phyloP scores from a whole-genome alignment of 176 grass and related monocot species.

The Puccinellia tenuiflora region DNA sequence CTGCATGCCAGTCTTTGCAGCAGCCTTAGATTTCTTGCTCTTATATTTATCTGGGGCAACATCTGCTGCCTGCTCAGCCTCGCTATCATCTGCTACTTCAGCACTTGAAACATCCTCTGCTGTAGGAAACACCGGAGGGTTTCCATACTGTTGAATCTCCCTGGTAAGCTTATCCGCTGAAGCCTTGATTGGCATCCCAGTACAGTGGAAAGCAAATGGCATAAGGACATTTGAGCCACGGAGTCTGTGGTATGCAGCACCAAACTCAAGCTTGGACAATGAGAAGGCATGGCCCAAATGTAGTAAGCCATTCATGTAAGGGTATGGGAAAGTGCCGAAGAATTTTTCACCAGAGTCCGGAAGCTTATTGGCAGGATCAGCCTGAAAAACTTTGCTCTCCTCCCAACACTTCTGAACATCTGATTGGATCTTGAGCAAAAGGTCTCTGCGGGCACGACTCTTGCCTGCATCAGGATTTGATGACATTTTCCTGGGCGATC shows the following conservation, averaged over 20 bases:
- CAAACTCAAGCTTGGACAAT: constrained; percentile 76
- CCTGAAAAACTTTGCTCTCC: constrained; percentile 47
- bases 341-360: constrained; percentile 54
- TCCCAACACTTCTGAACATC: constrained; percentile 47
- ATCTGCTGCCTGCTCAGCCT: constrained; percentile 5
- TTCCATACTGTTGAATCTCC: constrained; percentile 54
- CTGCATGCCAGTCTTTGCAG: constrained; percentile 46
- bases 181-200: constrained; percentile 83
- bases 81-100: constrained; percentile 23
- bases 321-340: constrained; percentile 74
- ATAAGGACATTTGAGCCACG: constrained; percentile 59
- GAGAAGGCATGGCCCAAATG: constrained; percentile 74
- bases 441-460: constrained; percentile 45
- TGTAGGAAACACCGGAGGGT: constrained; percentile 54
- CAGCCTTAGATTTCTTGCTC: constrained; percentile 71
- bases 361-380: constrained; percentile 27
- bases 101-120: constrained; percentile 31
- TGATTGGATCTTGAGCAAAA: constrained; percentile 44
- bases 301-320: constrained; percentile 81
- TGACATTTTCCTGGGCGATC: constrained; percentile 34
- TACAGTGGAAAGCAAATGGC: constrained; percentile 74
- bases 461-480: constrained; percentile 35
- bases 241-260: constrained; percentile 56
- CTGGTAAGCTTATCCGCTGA: constrained; percentile 67
- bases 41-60: constrained; percentile 59